Conservation (phyloP, 2,329 filamentous ascomycete genomes). For the Metarhizium sp. region DNA sequence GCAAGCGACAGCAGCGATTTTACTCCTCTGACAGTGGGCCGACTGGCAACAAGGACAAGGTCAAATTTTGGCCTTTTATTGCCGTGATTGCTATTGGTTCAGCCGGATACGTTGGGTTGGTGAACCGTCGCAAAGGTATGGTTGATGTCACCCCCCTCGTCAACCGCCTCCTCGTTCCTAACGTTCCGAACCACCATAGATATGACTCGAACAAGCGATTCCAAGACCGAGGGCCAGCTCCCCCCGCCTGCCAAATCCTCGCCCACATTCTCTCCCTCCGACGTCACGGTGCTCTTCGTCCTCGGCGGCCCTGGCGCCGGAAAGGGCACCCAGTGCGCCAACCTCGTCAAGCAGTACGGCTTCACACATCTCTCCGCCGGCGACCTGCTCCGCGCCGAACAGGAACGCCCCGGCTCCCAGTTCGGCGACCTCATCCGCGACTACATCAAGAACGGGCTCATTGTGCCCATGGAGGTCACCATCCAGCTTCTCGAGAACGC, state of each 20-base stretch:
- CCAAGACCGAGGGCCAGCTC: constrained; percentile 32
- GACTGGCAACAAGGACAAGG: constrained; percentile 22
- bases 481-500: constrained; percentile 89
- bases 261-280: constrained; percentile 63
- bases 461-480: constrained; percentile 98
- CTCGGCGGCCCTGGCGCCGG: constrained; percentile 92
- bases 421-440: constrained; percentile 89
- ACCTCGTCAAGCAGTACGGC: constrained; percentile 76
- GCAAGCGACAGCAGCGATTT: background rate
- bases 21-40: constrained; percentile 29
- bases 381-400: constrained; percentile 88
- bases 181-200: constrained; percentile 17
- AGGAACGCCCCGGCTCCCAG: constrained; percentile 74
- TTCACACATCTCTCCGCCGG: constrained; percentile 92
- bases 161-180: background rate
- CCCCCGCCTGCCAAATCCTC: constrained; percentile 41
- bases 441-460: constrained; percentile 88
- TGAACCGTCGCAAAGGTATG: constrained; percentile 41
- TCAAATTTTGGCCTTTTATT: constrained; percentile 53
- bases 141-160: background rate
- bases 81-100: constrained; percentile 37
- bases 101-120: constrained; percentile 39
- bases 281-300: constrained; percentile 92
- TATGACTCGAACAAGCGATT: constrained; percentile 29
- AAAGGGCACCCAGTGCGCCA: constrained; percentile 91